Evolutionary conservation across 192 early-diverging fungal species (phyloP), one percentile per base, ranked within the genome.

Genomic region (Coemansia sp.): DNA sequence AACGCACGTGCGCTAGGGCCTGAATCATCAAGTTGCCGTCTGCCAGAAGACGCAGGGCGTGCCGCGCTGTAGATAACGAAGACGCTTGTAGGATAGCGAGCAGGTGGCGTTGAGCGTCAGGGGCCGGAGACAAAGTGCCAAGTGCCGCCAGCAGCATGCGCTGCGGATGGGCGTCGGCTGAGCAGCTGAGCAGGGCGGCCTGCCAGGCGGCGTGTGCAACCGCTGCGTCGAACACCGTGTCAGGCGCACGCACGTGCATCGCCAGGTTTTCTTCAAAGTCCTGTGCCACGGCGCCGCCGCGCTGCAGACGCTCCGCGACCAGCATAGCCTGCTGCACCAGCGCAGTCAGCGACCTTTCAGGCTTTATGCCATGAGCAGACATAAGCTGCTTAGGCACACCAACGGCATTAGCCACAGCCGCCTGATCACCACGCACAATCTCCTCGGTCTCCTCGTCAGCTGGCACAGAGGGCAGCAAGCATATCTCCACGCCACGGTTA

Each of bases 401-500:
- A 9, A 64, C 40, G 0, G 71, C 43, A 21, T 34, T 23, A 0
- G 66, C 66, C 6, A 74, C 57, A 0, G 38, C 47, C 6, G 42
- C 34, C 38, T 68, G 71, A 50, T 67, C 65, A n/a, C 14, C 19
- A 0, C 48, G 9, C 12, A 12, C 12, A 12, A 53, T 27, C 12
- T 7, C 51, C 14, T 3, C 34, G 11, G 27, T 7, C 27, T 2
- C 27, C 27, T 2, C 27, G 27, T 30, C 27, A n/a, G n/a, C 27
- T 30, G 27, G 27, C 4, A 18, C 2, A 12, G 59, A 17, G 10
- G 76, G 71, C 39, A 79, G 19, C 23, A 79, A 27, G 63, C 76
- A 79, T 33, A 99, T 85, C 73, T 99, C 96, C n/a, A 98, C 86
- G 47, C 93, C 93, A 55, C 96, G 89, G 66, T 99, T 99, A 47